A percentile compares a stretch with the other conserved stretches of the same genome.
These are phyloP conservation scores for Fomes fomentarius DNA, from an alignment of 1,284 basidiomycete species.

Conservation along the genomic window DNA sequence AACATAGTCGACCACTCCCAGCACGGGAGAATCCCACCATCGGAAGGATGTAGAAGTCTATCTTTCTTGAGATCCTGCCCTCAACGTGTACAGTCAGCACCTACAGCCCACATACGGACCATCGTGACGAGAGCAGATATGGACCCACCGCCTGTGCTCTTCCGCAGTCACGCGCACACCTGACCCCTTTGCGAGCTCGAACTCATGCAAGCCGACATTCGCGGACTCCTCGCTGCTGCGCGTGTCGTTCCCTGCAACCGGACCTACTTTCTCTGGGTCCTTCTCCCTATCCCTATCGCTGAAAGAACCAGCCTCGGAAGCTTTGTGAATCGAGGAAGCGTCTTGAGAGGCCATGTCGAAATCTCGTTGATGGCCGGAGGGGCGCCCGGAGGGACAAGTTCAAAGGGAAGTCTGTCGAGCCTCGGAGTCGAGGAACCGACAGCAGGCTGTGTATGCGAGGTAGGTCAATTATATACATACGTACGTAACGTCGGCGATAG, in stretches of 20 bases:
- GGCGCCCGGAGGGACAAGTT: background rate
- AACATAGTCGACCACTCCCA: background rate
- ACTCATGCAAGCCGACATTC: constrained; percentile 23
- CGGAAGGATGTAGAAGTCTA: constrained; percentile 24
- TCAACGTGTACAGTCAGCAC: background rate
- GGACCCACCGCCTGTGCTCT: constrained; percentile 15
- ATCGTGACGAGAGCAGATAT: too few species aligned
- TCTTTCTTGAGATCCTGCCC: constrained; percentile 25
- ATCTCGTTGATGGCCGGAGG: background rate
- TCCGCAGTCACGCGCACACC: constrained; percentile 17
- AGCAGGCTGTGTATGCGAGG: background rate
- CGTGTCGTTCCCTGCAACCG: background rate
- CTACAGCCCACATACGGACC: background rate
- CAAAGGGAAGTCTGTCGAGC: too few species aligned
- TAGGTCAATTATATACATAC: too few species aligned
- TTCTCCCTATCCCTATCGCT: background rate
- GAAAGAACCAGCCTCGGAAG: constrained; percentile 9
- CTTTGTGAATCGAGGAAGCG: constrained; percentile 6
- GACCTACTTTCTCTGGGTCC: constrained; percentile 6
- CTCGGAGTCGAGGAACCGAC: too few species aligned
- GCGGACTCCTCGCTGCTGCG: constrained; percentile 12
- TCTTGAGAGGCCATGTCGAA: background rate
- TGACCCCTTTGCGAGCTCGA: constrained; percentile 20
- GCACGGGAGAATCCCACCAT: constrained; percentile 6
- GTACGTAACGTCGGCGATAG: background rate